Evolutionary conservation across 768 basidiomycete genomes (phyloP), one percentile per base, ranked within the genome.

Genomic region (Arthromyces matolae): DNA sequence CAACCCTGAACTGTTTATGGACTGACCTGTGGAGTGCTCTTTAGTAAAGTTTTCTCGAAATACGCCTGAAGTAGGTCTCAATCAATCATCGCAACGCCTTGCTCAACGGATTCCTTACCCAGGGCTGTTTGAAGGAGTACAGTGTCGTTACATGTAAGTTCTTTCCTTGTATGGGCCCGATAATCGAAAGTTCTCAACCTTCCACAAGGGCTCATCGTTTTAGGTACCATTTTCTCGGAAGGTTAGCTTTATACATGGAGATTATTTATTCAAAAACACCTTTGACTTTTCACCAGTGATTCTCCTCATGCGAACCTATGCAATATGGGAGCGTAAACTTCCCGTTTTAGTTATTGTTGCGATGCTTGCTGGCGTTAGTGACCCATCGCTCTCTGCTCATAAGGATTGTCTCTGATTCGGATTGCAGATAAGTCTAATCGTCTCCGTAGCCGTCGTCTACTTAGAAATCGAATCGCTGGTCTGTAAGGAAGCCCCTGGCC

Each of bases 251-350:
- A 24, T 39, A 35, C 16, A 2, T 20, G 9, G 19, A n/a, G 10
- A 31, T 31, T 14, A 19, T 23, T 18, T 23, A 27, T 16, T 5
- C 31, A 18, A 22, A 16, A 19, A 23, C 28, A n/a, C 22, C 3
- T 20, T 20, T 13, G 8, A 4, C n/a, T n/a, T n/a, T n/a, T n/a
- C n/a, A n/a, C 7, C 43, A 74, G 69, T 56, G 5, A 70, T 74
- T 24, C 61, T 75, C 8, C 64, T 71, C 55, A 50, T 75, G 5
- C 71, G 73, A 5, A 75, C 73, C 8, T 72, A 73, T 45, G 74
- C 73, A 3, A 65, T 76, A 19, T 76, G 70, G 71, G 69, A 69
- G 51, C 59, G 71, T 14, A 65, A 60, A 43, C 69, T 64, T 8
- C 40, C 58, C 8, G 60, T 73, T 5, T 51, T 68, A 8, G 45